Percentiles rank a stretch among this genome's conserved stretches.
phyloP scores from a whole-genome alignment of 2,329 filamentous ascomycete genomes.

The Cladosporium sp. region DNA sequence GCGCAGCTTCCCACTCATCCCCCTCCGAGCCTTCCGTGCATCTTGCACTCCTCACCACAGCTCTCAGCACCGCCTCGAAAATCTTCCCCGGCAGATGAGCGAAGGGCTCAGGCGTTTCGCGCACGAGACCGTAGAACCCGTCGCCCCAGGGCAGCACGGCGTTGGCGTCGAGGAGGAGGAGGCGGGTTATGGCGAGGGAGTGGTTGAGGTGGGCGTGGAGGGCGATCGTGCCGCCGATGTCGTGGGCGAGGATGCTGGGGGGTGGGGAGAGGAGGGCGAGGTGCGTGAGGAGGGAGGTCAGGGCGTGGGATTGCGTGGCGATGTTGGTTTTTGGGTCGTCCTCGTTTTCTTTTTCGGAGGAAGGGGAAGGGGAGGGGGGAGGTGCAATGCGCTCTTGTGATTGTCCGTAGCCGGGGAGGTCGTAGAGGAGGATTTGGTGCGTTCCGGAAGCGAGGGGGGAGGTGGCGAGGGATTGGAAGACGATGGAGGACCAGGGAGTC shows the following conservation, averaged over 20 bases:
- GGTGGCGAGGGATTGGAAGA: constrained; percentile 37
- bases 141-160: constrained; percentile 41
- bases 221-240: constrained; percentile 41
- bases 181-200: constrained; percentile 26
- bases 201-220: constrained; percentile 39
- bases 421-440: constrained; percentile 42
- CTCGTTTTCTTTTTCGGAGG: no score
- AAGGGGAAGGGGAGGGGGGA: constrained; percentile 6
- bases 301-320: constrained; percentile 35
- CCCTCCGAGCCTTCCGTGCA: constrained; percentile 24
- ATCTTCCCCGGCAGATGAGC: constrained; percentile 29
- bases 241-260: constrained; percentile 39
- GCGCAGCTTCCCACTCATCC: constrained; percentile 32
- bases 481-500: constrained; percentile 44
- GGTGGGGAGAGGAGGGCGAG: constrained; percentile 24
- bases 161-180: constrained; percentile 42
- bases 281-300: constrained; percentile 35
- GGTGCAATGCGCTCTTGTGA: constrained; percentile 28
- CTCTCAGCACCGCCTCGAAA: constrained; percentile 37
- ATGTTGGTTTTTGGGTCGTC: constrained; percentile 36
- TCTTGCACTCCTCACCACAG: constrained; percentile 40
- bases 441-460: constrained; percentile 30
- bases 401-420: constrained; percentile 44
- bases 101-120: constrained; percentile 22
- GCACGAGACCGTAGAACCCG: constrained; percentile 42